Conservation (phyloP, 371 early-diverging fungal species). For the Mortierella sp. region DNA sequence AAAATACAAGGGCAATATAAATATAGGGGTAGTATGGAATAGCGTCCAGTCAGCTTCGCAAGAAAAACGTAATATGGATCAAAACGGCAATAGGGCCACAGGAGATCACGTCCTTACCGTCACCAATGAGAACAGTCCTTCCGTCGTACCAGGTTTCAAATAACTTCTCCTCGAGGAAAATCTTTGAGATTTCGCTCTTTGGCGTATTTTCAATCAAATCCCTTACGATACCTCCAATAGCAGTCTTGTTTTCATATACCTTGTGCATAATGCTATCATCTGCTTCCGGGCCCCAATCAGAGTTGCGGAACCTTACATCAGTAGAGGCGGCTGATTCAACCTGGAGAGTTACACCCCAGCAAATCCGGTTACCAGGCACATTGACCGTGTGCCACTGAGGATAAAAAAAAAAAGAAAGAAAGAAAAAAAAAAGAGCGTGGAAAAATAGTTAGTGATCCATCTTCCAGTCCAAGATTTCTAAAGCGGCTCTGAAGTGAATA, state of each 20-base stretch:
- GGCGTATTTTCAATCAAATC: slow-evolving; percentile 26
- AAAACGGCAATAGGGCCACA: too few species aligned
- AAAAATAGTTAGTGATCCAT: too few species aligned
- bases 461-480: too few species aligned
- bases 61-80: too few species aligned
- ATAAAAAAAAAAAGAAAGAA: not conserved
- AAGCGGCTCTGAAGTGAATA: not conserved
- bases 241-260: not conserved
- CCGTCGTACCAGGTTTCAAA: slow-evolving; percentile 24
- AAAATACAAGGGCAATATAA: too few species aligned
- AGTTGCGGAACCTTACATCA: slow-evolving; percentile 6
- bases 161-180: slow-evolving; percentile 22
- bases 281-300: slow-evolving; percentile 30
- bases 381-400: not conserved
- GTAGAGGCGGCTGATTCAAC: not conserved
- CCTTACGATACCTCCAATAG: slow-evolving; percentile 13
- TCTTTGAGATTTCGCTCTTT: slow-evolving; percentile 11
- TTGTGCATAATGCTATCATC: slow-evolving; percentile 13
- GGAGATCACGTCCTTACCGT: slow-evolving; percentile 8
- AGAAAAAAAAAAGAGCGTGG: not conserved
- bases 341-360: slow-evolving; percentile 15
- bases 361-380: not conserved
- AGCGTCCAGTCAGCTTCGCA: too few species aligned
- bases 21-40: too few species aligned
- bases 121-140: slow-evolving; percentile 27